Percentiles rank a stretch among this genome's conserved stretches.
Evolutionary conservation across 768 basidiomycete genomes (phyloP).

Genomic region (Leccinum imitatum): DNA sequence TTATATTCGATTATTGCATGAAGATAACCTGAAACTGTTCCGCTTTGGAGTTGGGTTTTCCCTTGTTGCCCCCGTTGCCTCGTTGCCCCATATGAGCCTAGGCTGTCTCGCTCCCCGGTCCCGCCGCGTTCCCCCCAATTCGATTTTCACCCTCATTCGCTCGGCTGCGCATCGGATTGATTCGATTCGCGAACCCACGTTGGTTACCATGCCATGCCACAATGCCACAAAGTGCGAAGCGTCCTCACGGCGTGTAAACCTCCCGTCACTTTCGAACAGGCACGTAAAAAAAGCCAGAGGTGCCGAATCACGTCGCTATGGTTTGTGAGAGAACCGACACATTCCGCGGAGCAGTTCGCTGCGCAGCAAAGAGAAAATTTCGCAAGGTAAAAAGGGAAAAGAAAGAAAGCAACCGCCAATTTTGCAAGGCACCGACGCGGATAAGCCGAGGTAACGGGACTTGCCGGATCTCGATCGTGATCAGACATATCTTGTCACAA

Average conservation of each 20-base stretch:
- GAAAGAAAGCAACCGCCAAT: neutral
- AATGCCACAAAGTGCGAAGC: slow-evolving; percentile 7
- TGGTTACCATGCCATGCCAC: slow-evolving; percentile 10
- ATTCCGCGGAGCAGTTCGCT: neutral
- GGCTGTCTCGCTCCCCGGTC: neutral
- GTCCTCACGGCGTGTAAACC: slow-evolving; percentile 9
- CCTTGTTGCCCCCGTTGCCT: neutral
- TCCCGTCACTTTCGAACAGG: slow-evolving; percentile 13
- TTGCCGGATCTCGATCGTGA: slow-evolving; percentile 27
- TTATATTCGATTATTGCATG: neutral
- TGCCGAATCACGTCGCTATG: slow-evolving; percentile 9
- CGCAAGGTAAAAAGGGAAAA: neutral
- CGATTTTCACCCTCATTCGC: neutral
- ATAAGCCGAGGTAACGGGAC: slow-evolving; percentile 15
- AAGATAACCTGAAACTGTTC: neutral
- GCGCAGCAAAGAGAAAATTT: neutral
- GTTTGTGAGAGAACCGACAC: slow-evolving; percentile 8
- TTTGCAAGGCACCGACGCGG: slow-evolving; percentile 25
- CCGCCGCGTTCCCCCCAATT: neutral
- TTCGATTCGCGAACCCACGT: neutral
- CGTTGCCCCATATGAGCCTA: neutral
- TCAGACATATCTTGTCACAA: slow-evolving; percentile 9
- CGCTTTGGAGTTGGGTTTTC: neutral
- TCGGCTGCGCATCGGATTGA: neutral
- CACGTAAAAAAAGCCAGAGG: slow-evolving; percentile 1